A percentile compares a stretch with the other conserved stretches of the same genome.
These are phyloP conservation scores for Musa beccarii DNA, from an alignment of 176 grass and related monocot genomes.

Conservation along the genomic window DNA sequence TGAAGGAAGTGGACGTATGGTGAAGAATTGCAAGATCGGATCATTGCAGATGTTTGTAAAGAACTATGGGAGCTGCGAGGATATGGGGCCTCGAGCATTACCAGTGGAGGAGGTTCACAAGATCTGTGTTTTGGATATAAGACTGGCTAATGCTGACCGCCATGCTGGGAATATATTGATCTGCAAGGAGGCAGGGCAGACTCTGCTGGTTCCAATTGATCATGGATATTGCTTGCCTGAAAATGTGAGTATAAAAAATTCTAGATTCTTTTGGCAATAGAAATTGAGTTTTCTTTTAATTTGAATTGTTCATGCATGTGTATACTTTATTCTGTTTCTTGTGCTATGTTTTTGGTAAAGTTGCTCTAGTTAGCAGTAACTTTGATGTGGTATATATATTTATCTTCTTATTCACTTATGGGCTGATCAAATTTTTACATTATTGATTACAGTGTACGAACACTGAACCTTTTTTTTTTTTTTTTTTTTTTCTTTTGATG, in stretches of 20 bases:
- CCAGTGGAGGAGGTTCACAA: slow-evolving; percentile 66
- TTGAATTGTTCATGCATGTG: neutral
- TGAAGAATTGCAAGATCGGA: slow-evolving; percentile 50
- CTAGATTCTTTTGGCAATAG: neutral
- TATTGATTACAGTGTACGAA: too few species aligned
- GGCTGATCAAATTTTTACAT: too few species aligned
- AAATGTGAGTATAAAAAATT: slow-evolving; percentile 33
- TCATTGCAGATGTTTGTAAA: slow-evolving; percentile 68
- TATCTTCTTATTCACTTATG: too few species aligned
- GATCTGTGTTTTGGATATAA: slow-evolving; percentile 70
- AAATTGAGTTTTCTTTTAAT: neutral
- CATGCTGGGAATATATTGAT: slow-evolving; percentile 68
- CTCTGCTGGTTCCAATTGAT: slow-evolving; percentile 67
- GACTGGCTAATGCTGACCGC: slow-evolving; percentile 74
- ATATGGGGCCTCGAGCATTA: slow-evolving; percentile 51
- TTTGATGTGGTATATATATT: too few species aligned
- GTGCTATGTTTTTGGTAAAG: too few species aligned
- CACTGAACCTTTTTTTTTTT: too few species aligned
- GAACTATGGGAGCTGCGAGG: slow-evolving; percentile 58
- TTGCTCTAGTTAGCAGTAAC: too few species aligned
- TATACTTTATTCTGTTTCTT: too few species aligned
- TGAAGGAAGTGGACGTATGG: neutral
- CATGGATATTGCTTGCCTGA: slow-evolving; percentile 88
- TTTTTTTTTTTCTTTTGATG: too few species aligned
- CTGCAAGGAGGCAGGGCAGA: slow-evolving; percentile 24